These are phyloP conservation scores for Talaromyces atroroseus DNA, from an alignment of 2,329 filamentous ascomycete genomes.

Conservation along the genomic window DNA sequence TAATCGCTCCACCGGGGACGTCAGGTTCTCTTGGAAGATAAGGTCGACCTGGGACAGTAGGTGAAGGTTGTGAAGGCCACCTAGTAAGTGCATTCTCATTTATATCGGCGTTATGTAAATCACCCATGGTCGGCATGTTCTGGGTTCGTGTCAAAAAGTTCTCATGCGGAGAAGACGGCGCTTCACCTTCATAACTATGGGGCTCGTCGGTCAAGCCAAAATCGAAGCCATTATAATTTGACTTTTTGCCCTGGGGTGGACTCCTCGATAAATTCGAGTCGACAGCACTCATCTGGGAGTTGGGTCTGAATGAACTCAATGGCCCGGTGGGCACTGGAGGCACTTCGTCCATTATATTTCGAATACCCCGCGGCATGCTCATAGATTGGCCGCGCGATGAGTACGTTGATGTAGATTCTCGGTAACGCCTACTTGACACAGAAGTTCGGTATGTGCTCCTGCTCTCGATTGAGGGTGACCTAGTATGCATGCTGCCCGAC, in stretches of 20 bases:
- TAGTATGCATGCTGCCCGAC: slow-evolving; percentile 15
- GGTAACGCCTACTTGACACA: slow-evolving; percentile 34
- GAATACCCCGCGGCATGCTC: slow-evolving; percentile 25
- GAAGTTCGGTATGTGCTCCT: slow-evolving; percentile 39
- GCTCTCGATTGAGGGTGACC: slow-evolving; percentile 28
- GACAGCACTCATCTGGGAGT: slow-evolving; percentile 18
- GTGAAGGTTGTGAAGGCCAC: slow-evolving; percentile 13
- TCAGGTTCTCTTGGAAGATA: slow-evolving; percentile 3
- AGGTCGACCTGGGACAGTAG: slow-evolving; percentile 7
- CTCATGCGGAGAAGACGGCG: neutral
- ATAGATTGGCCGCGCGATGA: slow-evolving; percentile 29
- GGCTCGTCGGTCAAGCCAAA: slow-evolving; percentile 21
- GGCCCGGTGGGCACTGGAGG: slow-evolving; percentile 28
- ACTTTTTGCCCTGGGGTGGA: slow-evolving; percentile 17
- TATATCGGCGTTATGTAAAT: neutral
- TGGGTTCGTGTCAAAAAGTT: slow-evolving; percentile 12
- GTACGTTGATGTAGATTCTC: slow-evolving; percentile 27
- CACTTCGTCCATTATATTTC: slow-evolving; percentile 27
- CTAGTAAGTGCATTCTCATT: slow-evolving; percentile 7
- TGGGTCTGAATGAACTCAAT: slow-evolving; percentile 19
- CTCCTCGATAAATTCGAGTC: slow-evolving; percentile 23
- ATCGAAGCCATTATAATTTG: slow-evolving; percentile 26
- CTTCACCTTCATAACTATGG: slow-evolving; percentile 5
- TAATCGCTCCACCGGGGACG: neutral
- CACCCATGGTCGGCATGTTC: slow-evolving; percentile 8